Percentiles rank a stretch among this genome's conserved stretches.
Evolutionary conservation across 2,329 filamentous ascomycete genomes (phyloP).

Genomic region (Metarhizium humberi): DNA sequence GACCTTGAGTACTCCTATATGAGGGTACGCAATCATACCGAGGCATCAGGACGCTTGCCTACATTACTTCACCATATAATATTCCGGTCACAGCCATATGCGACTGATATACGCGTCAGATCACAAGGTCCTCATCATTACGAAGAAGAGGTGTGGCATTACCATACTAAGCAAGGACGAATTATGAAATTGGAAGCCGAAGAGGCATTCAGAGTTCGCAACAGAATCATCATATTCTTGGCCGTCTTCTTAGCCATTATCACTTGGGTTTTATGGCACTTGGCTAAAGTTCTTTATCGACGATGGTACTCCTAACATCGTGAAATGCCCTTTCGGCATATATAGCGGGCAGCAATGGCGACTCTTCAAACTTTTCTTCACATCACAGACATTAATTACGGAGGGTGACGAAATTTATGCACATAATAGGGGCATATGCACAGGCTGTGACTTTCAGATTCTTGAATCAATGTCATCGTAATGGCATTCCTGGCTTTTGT

Average conservation of each 20-base stretch:
- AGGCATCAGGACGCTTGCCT: conserved; percentile 21
- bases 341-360: neutral
- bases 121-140: neutral
- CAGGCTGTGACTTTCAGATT: too few relatives aligned
- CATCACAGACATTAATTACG: neutral
- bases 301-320: neutral
- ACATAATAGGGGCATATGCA: too few relatives aligned
- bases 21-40: conserved; percentile 32
- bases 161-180: conserved; percentile 49
- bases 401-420: neutral
- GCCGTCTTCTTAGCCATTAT: conserved; percentile 17
- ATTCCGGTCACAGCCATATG: conserved; percentile 30
- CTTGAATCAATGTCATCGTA: too few relatives aligned
- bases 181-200: conserved; percentile 52
- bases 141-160: conserved; percentile 28
- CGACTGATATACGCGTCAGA: conserved; percentile 1
- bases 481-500: too few relatives aligned
- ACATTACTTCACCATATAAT: conserved; percentile 32
- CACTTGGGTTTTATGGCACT: neutral
- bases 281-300: neutral
- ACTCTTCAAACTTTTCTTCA: neutral
- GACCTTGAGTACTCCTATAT: conserved; percentile 46
- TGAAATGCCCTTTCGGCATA: neutral
- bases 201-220: conserved; percentile 53
- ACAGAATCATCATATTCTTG: conserved; percentile 42